phyloP scores from a whole-genome alignment of 2,329 filamentous ascomycete genomes.

The Furcasterigmium sp. region DNA sequence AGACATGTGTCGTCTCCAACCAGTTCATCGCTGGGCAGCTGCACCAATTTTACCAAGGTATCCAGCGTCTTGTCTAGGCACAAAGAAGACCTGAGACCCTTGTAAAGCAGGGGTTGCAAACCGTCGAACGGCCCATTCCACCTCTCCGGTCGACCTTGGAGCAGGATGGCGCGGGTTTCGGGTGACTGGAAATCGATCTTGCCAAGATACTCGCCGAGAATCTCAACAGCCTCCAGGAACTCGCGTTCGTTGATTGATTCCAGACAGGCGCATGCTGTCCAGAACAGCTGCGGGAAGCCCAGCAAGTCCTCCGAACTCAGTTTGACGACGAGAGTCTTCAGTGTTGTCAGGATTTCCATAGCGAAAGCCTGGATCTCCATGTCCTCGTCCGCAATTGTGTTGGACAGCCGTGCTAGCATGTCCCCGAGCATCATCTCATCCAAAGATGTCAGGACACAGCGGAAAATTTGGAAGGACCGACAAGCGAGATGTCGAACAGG shows the following conservation, averaged over 20 bases:
- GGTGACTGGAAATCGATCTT: constrained; percentile 77
- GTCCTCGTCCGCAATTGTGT: constrained; percentile 94
- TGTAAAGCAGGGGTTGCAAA: constrained; percentile 79
- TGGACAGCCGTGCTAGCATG: constrained; percentile 91
- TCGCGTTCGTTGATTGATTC: constrained; percentile 96
- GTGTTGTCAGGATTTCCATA: constrained; percentile 92
- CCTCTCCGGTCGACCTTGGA: constrained; percentile 72
- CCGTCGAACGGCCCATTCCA: constrained; percentile 92
- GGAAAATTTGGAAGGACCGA: constrained; percentile 94
- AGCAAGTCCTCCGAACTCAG: constrained; percentile 74
- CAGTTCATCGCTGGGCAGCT: constrained; percentile 71
- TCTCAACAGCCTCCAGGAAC: constrained; percentile 84
- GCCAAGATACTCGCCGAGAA: constrained; percentile 80
- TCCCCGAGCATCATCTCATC: constrained; percentile 94
- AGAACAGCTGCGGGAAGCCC: constrained; percentile 93
- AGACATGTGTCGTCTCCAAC: constrained; percentile 79
- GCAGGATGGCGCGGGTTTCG: constrained; percentile 62
- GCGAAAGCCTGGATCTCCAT: constrained; percentile 94
- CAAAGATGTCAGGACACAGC: constrained; percentile 84
- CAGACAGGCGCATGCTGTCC: constrained; percentile 93
- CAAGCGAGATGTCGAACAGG: constrained; percentile 93
- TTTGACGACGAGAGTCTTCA: constrained; percentile 86
- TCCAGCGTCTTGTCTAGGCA: constrained; percentile 75
- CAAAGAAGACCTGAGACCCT: constrained; percentile 80
- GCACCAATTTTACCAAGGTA: constrained; percentile 72